Percentiles rank a stretch among this genome's conserved stretches.
Evolutionary conservation across 1,284 basidiomycete species (phyloP).

Genomic region (Entoloma clypeatum): DNA sequence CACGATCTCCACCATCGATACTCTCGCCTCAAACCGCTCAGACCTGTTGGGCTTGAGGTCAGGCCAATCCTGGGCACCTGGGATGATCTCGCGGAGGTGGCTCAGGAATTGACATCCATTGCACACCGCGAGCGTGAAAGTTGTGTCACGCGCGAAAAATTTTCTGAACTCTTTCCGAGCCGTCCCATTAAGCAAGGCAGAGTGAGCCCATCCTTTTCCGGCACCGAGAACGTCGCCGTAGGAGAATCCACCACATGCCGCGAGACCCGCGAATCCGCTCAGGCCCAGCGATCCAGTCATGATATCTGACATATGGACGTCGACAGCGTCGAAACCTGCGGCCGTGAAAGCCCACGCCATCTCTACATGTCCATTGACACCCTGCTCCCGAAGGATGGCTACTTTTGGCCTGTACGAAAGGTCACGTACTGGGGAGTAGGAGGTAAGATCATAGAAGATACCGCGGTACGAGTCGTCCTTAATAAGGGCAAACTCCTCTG

Average conservation of each 20-base stretch:
- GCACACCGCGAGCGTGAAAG: slow-evolving; percentile 93
- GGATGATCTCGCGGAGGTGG: slow-evolving; percentile 83
- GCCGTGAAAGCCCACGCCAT: slow-evolving; percentile 97
- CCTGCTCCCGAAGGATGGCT: slow-evolving; percentile 95
- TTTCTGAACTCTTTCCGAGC: slow-evolving; percentile 73
- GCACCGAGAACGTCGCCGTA: slow-evolving; percentile 98
- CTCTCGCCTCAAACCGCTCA: slow-evolving; percentile 90
- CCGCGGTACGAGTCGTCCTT: slow-evolving; percentile 59
- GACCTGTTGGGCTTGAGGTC: slow-evolving; percentile 87
- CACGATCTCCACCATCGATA: slow-evolving; percentile 76
- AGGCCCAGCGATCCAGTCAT: slow-evolving; percentile 70
- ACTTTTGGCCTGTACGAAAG: slow-evolving; percentile 73
- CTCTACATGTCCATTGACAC: slow-evolving; percentile 97
- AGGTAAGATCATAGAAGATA: slow-evolving; percentile 72
- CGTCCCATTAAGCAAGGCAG: slow-evolving; percentile 76
- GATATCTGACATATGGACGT: slow-evolving; percentile 99
- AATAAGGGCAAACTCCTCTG: slow-evolving; percentile 85
- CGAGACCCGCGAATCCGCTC: slow-evolving; percentile 77
- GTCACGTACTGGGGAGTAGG: slow-evolving; percentile 35
- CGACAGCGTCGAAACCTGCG: slow-evolving; percentile 92
- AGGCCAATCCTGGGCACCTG: slow-evolving; percentile 86
- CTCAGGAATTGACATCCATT: slow-evolving; percentile 98
- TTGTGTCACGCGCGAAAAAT: slow-evolving; percentile 81
- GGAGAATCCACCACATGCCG: slow-evolving; percentile 97
- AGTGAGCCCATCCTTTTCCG: slow-evolving; percentile 97